phyloP scores from a whole-genome alignment of 345 rosid species.

The Passiflora organensis region DNA sequence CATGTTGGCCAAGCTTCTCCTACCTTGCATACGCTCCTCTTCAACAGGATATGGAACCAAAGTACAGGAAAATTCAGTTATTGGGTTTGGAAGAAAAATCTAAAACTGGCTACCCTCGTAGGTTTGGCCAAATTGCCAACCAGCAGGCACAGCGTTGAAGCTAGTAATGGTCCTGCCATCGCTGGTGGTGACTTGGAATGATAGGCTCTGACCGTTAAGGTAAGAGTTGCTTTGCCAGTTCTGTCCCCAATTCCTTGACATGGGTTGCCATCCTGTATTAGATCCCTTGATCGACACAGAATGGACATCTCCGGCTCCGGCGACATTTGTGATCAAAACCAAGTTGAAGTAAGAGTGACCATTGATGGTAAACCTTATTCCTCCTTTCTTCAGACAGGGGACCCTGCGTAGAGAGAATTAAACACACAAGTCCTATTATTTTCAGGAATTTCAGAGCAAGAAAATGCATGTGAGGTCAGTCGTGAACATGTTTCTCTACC shows the following conservation, averaged over 20 bases:
- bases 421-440: background rate
- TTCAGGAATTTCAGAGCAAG: too few species aligned
- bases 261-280: conserved; percentile 73
- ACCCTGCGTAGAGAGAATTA: conserved; percentile 42
- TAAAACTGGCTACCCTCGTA: conserved; percentile 66
- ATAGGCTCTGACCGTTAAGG: conserved; percentile 74
- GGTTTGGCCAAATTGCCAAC: conserved; percentile 96
- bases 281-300: conserved; percentile 89
- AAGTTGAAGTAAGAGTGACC: conserved; percentile 97
- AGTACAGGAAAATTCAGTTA: too few species aligned
- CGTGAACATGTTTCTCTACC: background rate
- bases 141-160: conserved; percentile 46
- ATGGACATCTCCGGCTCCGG: conserved; percentile 76
- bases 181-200: conserved; percentile 87
- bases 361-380: conserved; percentile 75
- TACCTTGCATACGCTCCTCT: conserved; percentile 10
- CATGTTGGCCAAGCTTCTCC: conserved; percentile 20
- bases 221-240: conserved; percentile 96
- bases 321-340: conserved; percentile 77
- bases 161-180: conserved; percentile 74
- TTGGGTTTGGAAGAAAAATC: too few species aligned
- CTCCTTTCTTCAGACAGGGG: conserved; percentile 84
- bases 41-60: background rate
- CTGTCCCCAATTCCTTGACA: conserved; percentile 99
- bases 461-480: too few species aligned